phyloP scores from a whole-genome alignment of 805 yeast genomes.

The Sugiyamaella qingdaonensis region DNA sequence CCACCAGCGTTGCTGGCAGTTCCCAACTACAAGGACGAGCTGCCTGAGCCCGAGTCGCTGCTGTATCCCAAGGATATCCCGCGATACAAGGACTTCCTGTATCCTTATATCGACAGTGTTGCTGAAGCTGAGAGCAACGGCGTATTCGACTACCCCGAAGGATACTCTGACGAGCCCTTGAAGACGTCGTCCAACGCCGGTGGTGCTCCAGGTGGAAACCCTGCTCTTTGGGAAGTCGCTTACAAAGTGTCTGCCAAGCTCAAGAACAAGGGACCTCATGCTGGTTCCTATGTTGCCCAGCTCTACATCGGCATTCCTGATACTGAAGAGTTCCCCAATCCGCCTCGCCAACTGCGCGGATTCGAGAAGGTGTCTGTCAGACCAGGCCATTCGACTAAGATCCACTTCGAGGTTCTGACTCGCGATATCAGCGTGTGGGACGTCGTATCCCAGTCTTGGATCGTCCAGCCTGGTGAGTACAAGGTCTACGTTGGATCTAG shows the following conservation, averaged over 20 bases:
- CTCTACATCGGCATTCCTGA: slow-evolving; percentile 45
- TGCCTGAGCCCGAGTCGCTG: slow-evolving; percentile 37
- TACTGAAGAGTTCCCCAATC: slow-evolving; percentile 44
- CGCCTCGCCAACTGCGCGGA: slow-evolving; percentile 52
- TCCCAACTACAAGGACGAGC: slow-evolving; percentile 7
- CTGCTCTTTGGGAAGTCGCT: slow-evolving; percentile 52
- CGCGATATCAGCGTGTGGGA: slow-evolving; percentile 59
- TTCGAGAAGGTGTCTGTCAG: slow-evolving; percentile 50
- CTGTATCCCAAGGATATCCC: slow-evolving; percentile 51
- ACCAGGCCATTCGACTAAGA: slow-evolving; percentile 38
- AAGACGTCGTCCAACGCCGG: slow-evolving; percentile 25
- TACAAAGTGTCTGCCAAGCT: slow-evolving; percentile 44
- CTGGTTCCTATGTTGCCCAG: slow-evolving; percentile 50
- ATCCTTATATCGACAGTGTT: slow-evolving; percentile 42
- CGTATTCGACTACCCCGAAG: slow-evolving; percentile 37
- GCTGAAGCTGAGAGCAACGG: slow-evolving; percentile 35
- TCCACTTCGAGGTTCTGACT: slow-evolving; percentile 44
- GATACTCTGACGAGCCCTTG: slow-evolving; percentile 33
- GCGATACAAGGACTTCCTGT: slow-evolving; percentile 53
- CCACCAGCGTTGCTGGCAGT: slow-evolving; percentile 39
- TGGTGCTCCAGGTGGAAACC: slow-evolving; percentile 55
- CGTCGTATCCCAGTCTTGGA: slow-evolving; percentile 52
- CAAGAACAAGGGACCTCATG: slow-evolving; percentile 44
- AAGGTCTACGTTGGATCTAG: slow-evolving; percentile 46
- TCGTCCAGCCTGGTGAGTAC: slow-evolving; percentile 53